Percentiles rank a stretch among this genome's conserved stretches.
phyloP scores from a whole-genome alignment of 2,329 filamentous ascomycete species.

The Fusarium nisikadoi region DNA sequence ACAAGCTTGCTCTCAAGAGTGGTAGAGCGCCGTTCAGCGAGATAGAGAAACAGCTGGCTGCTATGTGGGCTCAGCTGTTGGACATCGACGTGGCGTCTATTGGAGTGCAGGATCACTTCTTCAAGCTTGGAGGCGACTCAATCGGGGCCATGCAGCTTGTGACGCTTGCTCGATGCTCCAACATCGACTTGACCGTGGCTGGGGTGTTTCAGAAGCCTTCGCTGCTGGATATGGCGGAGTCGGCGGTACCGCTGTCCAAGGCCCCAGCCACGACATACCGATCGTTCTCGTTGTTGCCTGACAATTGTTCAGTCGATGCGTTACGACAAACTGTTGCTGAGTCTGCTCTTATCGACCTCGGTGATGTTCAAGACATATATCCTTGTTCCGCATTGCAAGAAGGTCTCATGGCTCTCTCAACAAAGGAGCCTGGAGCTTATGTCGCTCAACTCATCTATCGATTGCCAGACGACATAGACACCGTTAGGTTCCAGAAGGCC shows the following conservation, averaged over 20 bases:
- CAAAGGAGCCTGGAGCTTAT: constrained; percentile 29
- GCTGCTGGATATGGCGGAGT: constrained; percentile 33
- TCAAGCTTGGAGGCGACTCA: constrained; percentile 55
- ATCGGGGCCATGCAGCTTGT: constrained; percentile 41
- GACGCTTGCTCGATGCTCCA: constrained; percentile 49
- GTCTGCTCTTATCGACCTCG: neutral
- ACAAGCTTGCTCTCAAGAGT: constrained; percentile 29
- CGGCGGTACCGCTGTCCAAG: constrained; percentile 26
- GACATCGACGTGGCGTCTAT: constrained; percentile 5
- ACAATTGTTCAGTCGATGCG: neutral
- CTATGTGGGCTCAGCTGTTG: constrained; percentile 30
- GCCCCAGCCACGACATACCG: neutral
- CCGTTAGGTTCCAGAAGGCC: constrained; percentile 22
- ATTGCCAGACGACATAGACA: constrained; percentile 13
- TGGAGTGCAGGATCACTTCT: constrained; percentile 52
- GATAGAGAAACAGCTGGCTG: constrained; percentile 22
- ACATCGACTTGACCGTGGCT: constrained; percentile 55
- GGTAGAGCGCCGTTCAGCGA: constrained; percentile 50
- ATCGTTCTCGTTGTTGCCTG: constrained; percentile 27
- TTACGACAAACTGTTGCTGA: neutral
- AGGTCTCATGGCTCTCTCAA: constrained; percentile 38
- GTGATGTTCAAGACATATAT: constrained; percentile 21
- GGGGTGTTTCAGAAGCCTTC: constrained; percentile 53
- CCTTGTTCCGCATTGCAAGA: constrained; percentile 39
- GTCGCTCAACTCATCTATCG: constrained; percentile 37